Evolutionary conservation across 768 basidiomycete species (phyloP).

Genomic region (Podaxis sp.): DNA sequence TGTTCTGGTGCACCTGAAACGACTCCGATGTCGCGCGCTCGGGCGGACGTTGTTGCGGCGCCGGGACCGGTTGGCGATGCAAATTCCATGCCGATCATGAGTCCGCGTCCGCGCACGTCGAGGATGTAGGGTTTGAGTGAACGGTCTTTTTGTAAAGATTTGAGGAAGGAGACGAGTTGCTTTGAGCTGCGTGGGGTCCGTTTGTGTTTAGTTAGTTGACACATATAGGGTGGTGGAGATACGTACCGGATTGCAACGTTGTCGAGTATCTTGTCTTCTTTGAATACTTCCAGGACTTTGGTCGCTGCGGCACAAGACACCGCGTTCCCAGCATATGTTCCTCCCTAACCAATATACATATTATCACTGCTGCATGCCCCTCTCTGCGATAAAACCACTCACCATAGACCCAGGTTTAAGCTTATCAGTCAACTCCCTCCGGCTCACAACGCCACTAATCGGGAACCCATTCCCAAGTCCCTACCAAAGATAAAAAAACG

Average conservation of each 20-base stretch:
- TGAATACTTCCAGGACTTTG: constrained; percentile 74
- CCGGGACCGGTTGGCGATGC: constrained; percentile 52
- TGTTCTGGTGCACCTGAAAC: constrained; percentile 31
- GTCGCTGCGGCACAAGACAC: constrained; percentile 89
- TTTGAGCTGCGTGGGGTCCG: constrained; percentile 42
- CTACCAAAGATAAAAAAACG: constrained; percentile 15
- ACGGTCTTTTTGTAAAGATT: constrained; percentile 51
- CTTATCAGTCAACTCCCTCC: constrained; percentile 77
- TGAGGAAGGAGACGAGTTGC: constrained; percentile 64
- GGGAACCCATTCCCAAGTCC: constrained; percentile 94
- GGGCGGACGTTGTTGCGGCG: background rate
- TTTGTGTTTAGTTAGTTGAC: too few species aligned
- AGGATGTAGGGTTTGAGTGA: constrained; percentile 55
- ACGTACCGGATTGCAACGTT: constrained; percentile 72
- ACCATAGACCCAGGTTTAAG: constrained; percentile 81
- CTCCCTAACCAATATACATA: constrained; percentile 17
- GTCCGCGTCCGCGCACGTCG: constrained; percentile 83
- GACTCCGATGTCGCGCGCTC: constrained; percentile 37
- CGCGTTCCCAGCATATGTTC: constrained; percentile 90
- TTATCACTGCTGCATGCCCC: constrained; percentile 6
- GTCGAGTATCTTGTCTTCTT: constrained; percentile 73
- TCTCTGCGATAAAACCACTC: constrained; percentile 10
- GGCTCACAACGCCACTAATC: constrained; percentile 77
- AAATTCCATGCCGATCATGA: constrained; percentile 88
- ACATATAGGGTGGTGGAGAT: background rate